Conservation (phyloP, 208 protist species). For the Acanthamoeba royreba region DNA sequence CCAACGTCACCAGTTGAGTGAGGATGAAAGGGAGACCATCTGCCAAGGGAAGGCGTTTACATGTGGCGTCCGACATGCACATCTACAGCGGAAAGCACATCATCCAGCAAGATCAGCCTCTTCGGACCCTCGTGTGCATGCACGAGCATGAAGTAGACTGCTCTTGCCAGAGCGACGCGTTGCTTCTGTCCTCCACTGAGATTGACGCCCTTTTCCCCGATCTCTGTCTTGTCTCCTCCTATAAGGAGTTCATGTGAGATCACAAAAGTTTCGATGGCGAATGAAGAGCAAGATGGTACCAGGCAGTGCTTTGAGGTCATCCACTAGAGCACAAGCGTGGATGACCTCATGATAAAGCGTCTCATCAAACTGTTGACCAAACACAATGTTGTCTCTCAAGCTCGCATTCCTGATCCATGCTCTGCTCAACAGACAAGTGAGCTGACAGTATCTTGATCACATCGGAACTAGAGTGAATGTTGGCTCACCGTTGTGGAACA, state of each 20-base stretch:
- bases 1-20: background rate
- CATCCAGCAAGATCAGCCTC: constrained; percentile 79
- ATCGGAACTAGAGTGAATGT: too few species aligned
- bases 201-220: constrained; percentile 75
- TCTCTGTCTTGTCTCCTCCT: constrained; percentile 52
- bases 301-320: constrained; percentile 27
- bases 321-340: background rate
- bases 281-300: too few species aligned
- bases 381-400: constrained; percentile 91
- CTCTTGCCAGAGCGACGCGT: constrained; percentile 72
- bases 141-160: constrained; percentile 70
- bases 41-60: constrained; percentile 62
- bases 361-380: constrained; percentile 66
- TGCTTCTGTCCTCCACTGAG: constrained; percentile 79
- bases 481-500: too few species aligned
- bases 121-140: constrained; percentile 61
- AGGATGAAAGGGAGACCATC: background rate
- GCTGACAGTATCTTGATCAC: too few species aligned
- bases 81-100: constrained; percentile 76
- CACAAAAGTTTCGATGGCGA: background rate
- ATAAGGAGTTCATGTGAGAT: constrained; percentile 1
- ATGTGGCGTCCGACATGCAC: constrained; percentile 75
- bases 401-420: constrained; percentile 89
- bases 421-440: too few species aligned
- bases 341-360: constrained; percentile 75